A percentile compares a stretch with the other conserved stretches of the same genome.
These are phyloP conservation scores for Colletotrichum shisoi DNA, from an alignment of 2,329 filamentous ascomycete species.

Conservation along the genomic window DNA sequence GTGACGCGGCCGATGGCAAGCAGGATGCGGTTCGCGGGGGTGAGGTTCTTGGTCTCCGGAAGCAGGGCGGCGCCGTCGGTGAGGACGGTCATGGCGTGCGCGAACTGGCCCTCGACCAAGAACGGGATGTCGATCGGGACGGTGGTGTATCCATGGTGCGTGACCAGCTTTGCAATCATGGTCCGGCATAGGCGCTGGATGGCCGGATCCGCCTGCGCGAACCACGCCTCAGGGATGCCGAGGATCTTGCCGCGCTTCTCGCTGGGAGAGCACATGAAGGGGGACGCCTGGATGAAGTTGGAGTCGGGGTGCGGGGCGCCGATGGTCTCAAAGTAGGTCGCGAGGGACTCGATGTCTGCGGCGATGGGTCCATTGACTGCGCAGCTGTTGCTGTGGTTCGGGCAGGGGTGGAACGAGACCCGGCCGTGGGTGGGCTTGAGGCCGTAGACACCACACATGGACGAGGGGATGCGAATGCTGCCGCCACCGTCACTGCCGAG, in stretches of 20 bases:
- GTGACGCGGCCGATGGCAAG: constrained; percentile 70
- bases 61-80: constrained; percentile 63
- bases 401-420: constrained; percentile 67
- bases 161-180: constrained; percentile 62
- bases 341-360: constrained; percentile 70
- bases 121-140: constrained; percentile 67
- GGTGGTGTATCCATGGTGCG: constrained; percentile 60
- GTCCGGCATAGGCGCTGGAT: constrained; percentile 54
- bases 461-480: constrained; percentile 75
- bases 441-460: constrained; percentile 77
- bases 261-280: constrained; percentile 43
- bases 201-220: constrained; percentile 56
- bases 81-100: constrained; percentile 78
- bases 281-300: constrained; percentile 57
- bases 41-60: constrained; percentile 59
- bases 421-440: constrained; percentile 76
- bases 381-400: constrained; percentile 66
- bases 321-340: constrained; percentile 70
- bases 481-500: constrained; percentile 78
- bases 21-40: constrained; percentile 70
- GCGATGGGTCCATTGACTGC: constrained; percentile 74
- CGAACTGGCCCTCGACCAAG: constrained; percentile 70
- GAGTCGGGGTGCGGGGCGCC: constrained; percentile 68
- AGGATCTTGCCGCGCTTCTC: constrained; percentile 57
- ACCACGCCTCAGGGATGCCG: constrained; percentile 72